Conservation (phyloP, 2,329 filamentous ascomycete genomes). For the Phaeophleospora eucalypticola region DNA sequence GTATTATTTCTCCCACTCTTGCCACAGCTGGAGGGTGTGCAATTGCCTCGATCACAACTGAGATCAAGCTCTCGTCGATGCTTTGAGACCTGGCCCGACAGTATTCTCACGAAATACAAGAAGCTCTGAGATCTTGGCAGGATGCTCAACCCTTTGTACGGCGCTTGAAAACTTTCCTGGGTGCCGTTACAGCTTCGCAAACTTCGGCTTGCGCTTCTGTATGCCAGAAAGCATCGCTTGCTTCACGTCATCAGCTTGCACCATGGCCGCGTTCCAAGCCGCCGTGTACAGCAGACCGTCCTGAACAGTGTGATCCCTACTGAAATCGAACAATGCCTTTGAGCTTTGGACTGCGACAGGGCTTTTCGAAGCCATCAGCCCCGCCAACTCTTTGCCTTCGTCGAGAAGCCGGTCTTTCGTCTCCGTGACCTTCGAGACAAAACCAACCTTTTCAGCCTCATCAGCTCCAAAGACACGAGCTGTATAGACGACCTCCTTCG, state of each 20-base stretch:
- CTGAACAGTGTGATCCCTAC: constrained; percentile 68
- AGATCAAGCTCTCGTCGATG: too few relatives aligned
- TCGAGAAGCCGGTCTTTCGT: constrained; percentile 59
- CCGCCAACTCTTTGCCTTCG: constrained; percentile 60
- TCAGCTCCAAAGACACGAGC: constrained; percentile 63
- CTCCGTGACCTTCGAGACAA: constrained; percentile 63
- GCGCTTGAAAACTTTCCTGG: too few relatives aligned
- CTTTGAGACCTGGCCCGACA: too few relatives aligned
- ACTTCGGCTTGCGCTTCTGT: constrained; percentile 21
- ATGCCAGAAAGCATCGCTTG: constrained; percentile 22
- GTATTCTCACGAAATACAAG: too few relatives aligned
- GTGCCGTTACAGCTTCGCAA: constrained; percentile 24
- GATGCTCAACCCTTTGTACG: too few relatives aligned
- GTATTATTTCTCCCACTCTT: too few relatives aligned
- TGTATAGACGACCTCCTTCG: constrained; percentile 69
- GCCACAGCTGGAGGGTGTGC: too few relatives aligned
- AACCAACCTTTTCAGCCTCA: constrained; percentile 65
- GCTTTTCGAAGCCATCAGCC: constrained; percentile 70
- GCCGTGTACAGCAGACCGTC: constrained; percentile 43
- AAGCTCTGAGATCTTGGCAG: too few relatives aligned
- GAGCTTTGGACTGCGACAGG: constrained; percentile 84
- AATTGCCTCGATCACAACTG: too few relatives aligned
- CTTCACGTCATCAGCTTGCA: constrained; percentile 21
- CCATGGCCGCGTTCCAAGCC: constrained; percentile 23
- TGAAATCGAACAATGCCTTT: constrained; percentile 79